Evolutionary conservation across 768 basidiomycete genomes (phyloP).

Genomic region (Wakefieldia striispora): DNA sequence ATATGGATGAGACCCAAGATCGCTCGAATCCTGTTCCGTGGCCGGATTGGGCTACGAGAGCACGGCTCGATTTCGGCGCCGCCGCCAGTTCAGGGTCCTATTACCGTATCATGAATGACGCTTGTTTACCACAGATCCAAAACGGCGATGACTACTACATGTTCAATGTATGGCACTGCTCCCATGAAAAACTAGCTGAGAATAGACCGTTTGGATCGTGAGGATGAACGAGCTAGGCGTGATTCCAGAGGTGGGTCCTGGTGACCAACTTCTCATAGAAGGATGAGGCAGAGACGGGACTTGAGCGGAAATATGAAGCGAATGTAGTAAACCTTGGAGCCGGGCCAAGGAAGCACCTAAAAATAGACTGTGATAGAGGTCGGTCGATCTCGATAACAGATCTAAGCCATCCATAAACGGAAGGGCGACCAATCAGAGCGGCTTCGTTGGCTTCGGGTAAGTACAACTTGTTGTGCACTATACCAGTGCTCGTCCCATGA

Average conservation of each 20-base stretch:
- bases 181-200: no score
- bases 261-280: no score
- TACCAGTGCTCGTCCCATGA: no score
- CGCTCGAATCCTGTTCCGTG: conserved; percentile 1
- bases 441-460: no score
- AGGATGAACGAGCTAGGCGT: neutral
- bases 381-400: conserved; percentile 6
- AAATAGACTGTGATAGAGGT: neutral
- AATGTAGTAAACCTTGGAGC: conserved; percentile 6
- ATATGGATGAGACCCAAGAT: conserved; percentile 6
- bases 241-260: no score
- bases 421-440: no score
- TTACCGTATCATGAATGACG: conserved; percentile 5
- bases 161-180: neutral
- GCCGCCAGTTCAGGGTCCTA: conserved; percentile 16
- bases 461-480: no score
- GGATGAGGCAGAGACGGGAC: conserved; percentile 3
- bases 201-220: neutral
- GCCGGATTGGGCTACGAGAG: conserved; percentile 4
- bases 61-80: conserved; percentile 4
- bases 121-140: neutral
- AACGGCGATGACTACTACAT: neutral
- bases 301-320: conserved; percentile 27
- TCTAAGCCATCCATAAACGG: neutral
- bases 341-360: neutral